Evolutionary conservation across 768 basidiomycete species (phyloP).

Genomic region (Harrya chromipes): DNA sequence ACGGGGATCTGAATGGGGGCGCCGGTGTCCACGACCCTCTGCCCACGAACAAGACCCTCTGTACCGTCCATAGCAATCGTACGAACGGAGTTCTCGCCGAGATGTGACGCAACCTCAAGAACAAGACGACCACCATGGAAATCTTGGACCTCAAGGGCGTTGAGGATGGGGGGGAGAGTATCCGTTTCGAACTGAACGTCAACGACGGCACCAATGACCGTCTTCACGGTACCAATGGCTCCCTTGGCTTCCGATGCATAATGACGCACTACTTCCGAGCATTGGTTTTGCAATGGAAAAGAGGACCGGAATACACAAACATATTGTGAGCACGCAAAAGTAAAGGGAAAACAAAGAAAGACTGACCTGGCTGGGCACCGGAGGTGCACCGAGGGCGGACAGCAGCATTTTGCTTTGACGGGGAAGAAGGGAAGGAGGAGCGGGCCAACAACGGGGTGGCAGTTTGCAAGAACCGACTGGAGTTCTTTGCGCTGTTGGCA

Average conservation of each 20-base stretch:
- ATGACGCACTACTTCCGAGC: constrained; percentile 54
- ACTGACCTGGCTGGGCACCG: constrained; percentile 52
- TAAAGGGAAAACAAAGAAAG: constrained; percentile 3
- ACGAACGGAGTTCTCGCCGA: constrained; percentile 98
- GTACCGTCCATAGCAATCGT: constrained; percentile 99
- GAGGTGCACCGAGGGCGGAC: constrained; percentile 50
- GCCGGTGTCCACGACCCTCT: constrained; percentile 96
- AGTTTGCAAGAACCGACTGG: constrained; percentile 79
- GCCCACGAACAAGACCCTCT: constrained; percentile 98
- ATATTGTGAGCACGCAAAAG: background rate
- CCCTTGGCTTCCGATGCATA: constrained; percentile 89
- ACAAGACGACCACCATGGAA: constrained; percentile 96
- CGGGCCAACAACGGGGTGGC: constrained; percentile 56
- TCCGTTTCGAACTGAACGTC: constrained; percentile 98
- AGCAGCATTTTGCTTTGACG: constrained; percentile 43
- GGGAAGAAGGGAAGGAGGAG: constrained; percentile 43
- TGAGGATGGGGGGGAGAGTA: constrained; percentile 89
- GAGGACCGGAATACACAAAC: background rate
- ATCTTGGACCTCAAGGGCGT: constrained; percentile 96
- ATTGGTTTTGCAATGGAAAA: background rate
- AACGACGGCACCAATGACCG: constrained; percentile 99
- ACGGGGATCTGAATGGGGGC: constrained; percentile 96
- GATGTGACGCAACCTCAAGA: constrained; percentile 96
- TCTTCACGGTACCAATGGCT: constrained; percentile 82
- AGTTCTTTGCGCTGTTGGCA: constrained; percentile 69